A percentile compares a stretch with the other conserved stretches of the same genome.
Evolutionary conservation across 805 yeast species (phyloP).

Genomic region (Debaryomyces prosopidis): DNA sequence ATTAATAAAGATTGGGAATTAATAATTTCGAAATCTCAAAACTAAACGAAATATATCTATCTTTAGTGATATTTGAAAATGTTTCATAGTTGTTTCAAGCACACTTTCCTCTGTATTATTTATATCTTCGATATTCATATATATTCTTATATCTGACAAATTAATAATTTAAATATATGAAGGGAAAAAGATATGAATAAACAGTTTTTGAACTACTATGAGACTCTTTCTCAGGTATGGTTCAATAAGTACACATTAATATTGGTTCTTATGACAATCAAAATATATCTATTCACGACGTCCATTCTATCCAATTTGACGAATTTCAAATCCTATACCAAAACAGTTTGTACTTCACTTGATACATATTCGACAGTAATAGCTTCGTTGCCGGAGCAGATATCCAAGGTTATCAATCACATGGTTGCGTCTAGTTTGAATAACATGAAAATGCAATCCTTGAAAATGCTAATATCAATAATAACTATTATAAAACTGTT

Average conservation of each 20-base stretch:
- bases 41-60: too few relatives aligned
- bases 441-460: conserved; percentile 47
- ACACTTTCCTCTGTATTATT: not conserved
- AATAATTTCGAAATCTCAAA: too few relatives aligned
- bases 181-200: not conserved
- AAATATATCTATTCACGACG: conserved; percentile 56
- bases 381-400: conserved; percentile 53
- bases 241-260: conserved; percentile 64
- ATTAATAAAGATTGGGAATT: too few relatives aligned
- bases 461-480: conserved; percentile 43
- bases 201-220: conserved; percentile 48
- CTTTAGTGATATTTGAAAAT: not conserved
- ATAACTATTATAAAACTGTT: conserved; percentile 60
- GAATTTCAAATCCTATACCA: conserved; percentile 32
- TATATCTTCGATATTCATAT: not conserved
- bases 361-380: conserved; percentile 36
- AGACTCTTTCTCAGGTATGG: conserved; percentile 63
- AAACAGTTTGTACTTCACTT: conserved; percentile 46
- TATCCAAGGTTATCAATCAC: conserved; percentile 55
- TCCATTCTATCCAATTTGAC: conserved; percentile 41
- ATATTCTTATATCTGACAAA: too few relatives aligned
- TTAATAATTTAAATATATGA: too few relatives aligned
- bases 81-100: conserved; percentile 3
- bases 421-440: conserved; percentile 49
- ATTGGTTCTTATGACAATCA: conserved; percentile 55